Evolutionary conservation across 2,329 filamentous ascomycete genomes (phyloP), one percentile per base, ranked within the genome.

Genomic region (Hymenoscyphus repandus): DNA sequence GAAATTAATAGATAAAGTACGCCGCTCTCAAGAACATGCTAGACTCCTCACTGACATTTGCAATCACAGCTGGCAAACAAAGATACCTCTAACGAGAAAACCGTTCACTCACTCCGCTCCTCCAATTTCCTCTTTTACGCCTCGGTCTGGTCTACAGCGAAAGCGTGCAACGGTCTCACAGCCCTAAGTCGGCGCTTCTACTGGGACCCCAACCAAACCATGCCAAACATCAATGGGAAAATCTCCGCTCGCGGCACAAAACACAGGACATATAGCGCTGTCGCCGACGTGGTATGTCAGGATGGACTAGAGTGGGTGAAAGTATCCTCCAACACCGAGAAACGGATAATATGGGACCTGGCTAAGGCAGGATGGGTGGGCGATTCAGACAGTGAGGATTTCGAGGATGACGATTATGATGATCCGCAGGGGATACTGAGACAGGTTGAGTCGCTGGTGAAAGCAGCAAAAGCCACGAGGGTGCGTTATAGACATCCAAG

Each of bases 271-370:
- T 40, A 56, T 18, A 74, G 73, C 53, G 78, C 79, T 1, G 68
- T 79, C 47, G 80, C 86, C 3, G 84, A 88, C 66, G 77, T 86
- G 41, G 77, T 88, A 22, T 75, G 80, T 1, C 72, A 80, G 50
- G 75, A 80, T 63, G 84, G 84, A 10, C 68, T 74, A 51, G 75
- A 82, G 59, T 88, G 84, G 85, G 75, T 83, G 48, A 86, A 86
- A 64, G 77, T 88, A 1, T 85, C 80, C 5, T 83, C 82, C 4
- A 70, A 85, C 20, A 83, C 80, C 1, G 78, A 85, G 56, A 80
- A 75, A 51, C 73, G 83, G 46, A 68, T 88, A 30, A 67, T 86
- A 15, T 84, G 83, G 62, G 84, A 88, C 58, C 74, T 87, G 56
- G 84, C 85, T 3, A 85, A 86, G 64, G 75, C 82, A 51, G 83